These are phyloP conservation scores for Crassisporium funariophilum DNA, from an alignment of 768 basidiomycete genomes.

Conservation along the genomic window DNA sequence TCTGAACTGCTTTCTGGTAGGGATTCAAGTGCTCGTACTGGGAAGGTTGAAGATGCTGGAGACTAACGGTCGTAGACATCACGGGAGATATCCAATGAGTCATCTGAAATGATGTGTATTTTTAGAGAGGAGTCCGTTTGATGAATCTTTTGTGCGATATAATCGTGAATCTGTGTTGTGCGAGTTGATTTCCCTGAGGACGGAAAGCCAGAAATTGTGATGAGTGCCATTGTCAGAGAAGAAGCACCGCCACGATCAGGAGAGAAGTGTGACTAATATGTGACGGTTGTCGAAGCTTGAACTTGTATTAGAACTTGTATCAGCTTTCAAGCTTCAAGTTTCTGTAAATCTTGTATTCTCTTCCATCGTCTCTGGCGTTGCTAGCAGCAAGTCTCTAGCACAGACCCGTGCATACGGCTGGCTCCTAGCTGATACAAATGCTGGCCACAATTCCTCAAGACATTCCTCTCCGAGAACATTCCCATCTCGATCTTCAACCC, in stretches of 20 bases:
- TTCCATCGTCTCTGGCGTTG: slow-evolving; percentile 10
- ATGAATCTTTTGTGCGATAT: slow-evolving; percentile 63
- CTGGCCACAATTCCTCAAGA: slow-evolving; percentile 27
- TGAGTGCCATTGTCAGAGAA: slow-evolving; percentile 87
- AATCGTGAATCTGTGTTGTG: slow-evolving; percentile 58
- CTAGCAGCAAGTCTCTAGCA: slow-evolving; percentile 12
- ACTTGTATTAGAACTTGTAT: too few relatives aligned
- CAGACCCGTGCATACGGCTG: slow-evolving; percentile 12
- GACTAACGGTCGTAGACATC: slow-evolving; percentile 70
- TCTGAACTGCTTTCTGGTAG: slow-evolving; percentile 72
- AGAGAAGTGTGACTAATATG: slow-evolving; percentile 17
- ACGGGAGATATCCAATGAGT: slow-evolving; percentile 62
- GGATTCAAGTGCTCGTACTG: too few relatives aligned
- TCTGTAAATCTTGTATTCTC: slow-evolving; percentile 14
- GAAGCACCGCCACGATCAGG: too few relatives aligned
- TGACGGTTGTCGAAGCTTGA: slow-evolving; percentile 19
- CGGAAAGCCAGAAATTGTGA: slow-evolving; percentile 89
- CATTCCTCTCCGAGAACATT: slow-evolving; percentile 37
- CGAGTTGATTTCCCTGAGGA: slow-evolving; percentile 84
- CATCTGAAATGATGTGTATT: slow-evolving; percentile 70
- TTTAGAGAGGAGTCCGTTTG: slow-evolving; percentile 47
- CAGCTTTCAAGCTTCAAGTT: too few relatives aligned
- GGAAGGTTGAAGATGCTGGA: slow-evolving; percentile 1
- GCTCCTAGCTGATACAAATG: slow-evolving; percentile 20
- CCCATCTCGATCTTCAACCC: slow-evolving; percentile 35